A percentile compares a stretch with the other conserved stretches of the same genome.
Evolutionary conservation across 768 basidiomycete species (phyloP).

Genomic region (Leccinum subgranulosum): DNA sequence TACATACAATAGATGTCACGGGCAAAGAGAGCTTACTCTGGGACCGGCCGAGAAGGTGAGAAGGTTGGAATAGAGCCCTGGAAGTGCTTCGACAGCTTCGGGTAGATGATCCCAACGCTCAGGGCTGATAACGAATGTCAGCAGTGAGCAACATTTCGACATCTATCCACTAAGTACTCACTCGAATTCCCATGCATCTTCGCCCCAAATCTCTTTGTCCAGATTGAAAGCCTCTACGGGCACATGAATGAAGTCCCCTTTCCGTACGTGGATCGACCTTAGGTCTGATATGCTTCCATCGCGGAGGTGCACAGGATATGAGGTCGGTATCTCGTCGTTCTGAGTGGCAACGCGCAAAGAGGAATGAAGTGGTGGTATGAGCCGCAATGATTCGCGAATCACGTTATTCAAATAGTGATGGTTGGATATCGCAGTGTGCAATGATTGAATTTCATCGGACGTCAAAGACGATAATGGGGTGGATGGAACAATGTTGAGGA

Average conservation of each 20-base stretch:
- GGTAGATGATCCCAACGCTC: constrained; percentile 81
- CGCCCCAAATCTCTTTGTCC: constrained; percentile 76
- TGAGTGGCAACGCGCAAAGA: constrained; percentile 74
- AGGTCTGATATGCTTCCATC: constrained; percentile 45
- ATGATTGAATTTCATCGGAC: constrained; percentile 61
- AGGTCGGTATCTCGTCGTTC: constrained; percentile 75
- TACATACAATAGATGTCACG: not conserved
- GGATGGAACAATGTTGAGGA: constrained; percentile 45
- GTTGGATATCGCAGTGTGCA: constrained; percentile 52
- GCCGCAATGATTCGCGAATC: constrained; percentile 68
- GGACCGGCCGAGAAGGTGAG: constrained; percentile 81
- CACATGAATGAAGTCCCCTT: constrained; percentile 74
- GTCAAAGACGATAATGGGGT: constrained; percentile 45
- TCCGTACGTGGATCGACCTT: constrained; percentile 49
- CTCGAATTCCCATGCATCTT: constrained; percentile 80
- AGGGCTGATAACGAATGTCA: constrained; percentile 44
- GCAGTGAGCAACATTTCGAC: constrained; percentile 2
- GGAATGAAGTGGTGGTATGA: constrained; percentile 79
- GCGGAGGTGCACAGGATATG: constrained; percentile 52
- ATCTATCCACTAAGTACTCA: constrained; percentile 32
- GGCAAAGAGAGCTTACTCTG: constrained; percentile 47
- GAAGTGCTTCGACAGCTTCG: constrained; percentile 59
- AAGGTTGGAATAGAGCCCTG: constrained; percentile 69
- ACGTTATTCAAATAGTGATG: constrained; percentile 78
- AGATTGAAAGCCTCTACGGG: constrained; percentile 79